Conservation (phyloP, 257 asterid species). For the Orobanche coerulescens region DNA sequence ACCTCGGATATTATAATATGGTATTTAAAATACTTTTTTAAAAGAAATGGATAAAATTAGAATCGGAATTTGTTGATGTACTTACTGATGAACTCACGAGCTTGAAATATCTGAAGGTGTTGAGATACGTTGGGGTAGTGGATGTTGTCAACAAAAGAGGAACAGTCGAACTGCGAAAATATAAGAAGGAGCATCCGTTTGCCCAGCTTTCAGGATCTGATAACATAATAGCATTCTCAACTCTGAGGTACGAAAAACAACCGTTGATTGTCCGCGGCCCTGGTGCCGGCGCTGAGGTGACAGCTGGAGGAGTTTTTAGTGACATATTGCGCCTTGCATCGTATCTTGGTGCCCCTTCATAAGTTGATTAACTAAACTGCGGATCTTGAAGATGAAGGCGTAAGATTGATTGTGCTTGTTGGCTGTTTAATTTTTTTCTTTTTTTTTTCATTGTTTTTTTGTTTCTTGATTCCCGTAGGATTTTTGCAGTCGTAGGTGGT, state of each 20-base stretch:
- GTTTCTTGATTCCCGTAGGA: constrained; percentile 7
- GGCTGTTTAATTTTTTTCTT: neutral
- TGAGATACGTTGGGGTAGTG: constrained; percentile 96
- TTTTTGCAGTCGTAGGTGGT: constrained; percentile 29
- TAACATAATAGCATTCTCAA: constrained; percentile 93
- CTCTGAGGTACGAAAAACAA: constrained; percentile 82
- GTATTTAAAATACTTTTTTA: neutral
- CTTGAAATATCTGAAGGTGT: constrained; percentile 47
- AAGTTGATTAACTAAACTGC: constrained; percentile 11
- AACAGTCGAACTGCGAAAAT: constrained; percentile 65
- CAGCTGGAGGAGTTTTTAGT: constrained; percentile 94
- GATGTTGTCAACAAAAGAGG: constrained; percentile 77
- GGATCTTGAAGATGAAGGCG: neutral
- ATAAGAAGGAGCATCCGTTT: constrained; percentile 81
- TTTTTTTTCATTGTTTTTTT: neutral
- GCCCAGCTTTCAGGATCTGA: constrained; percentile 97
- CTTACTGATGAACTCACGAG: constrained; percentile 16
- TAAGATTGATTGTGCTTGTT: constrained; percentile 1
- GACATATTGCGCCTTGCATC: constrained; percentile 94
- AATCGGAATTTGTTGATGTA: neutral
- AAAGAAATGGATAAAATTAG: neutral
- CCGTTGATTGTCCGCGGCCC: constrained; percentile 95
- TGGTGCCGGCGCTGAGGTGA: constrained; percentile 99
- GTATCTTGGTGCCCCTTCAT: constrained; percentile 95
- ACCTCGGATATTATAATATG: too few relatives aligned